phyloP scores from a whole-genome alignment of 768 basidiomycete species.

The Multifurca ochricompacta region DNA sequence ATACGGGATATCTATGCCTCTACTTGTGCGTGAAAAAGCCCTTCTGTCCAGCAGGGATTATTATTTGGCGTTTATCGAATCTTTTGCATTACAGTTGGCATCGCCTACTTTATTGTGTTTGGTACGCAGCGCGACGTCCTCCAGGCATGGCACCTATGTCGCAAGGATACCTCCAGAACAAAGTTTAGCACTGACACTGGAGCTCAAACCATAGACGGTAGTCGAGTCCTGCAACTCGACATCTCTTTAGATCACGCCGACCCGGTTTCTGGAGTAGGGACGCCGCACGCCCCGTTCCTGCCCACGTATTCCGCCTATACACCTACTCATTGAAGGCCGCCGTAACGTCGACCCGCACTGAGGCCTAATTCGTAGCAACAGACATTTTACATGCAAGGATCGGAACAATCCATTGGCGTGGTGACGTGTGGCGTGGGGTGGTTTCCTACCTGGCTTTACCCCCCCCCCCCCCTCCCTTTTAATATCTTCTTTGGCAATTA shows the following conservation, averaged over 20 bases:
- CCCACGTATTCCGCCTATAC: neutral
- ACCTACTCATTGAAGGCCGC: neutral
- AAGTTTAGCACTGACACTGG: neutral
- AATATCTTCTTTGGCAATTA: no score
- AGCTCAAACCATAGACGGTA: neutral
- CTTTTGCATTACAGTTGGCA: neutral
- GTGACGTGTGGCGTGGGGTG: no score
- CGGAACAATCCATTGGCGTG: no score
- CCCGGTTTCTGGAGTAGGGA: neutral
- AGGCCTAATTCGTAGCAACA: neutral
- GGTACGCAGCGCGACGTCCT: slow-evolving; percentile 10
- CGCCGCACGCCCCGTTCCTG: neutral
- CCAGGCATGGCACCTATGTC: slow-evolving; percentile 8
- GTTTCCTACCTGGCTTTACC: no score
- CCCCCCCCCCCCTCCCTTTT: no score
- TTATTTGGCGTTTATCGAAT: neutral
- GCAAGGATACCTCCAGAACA: neutral
- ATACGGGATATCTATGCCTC: slow-evolving; percentile 13
- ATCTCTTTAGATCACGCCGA: no score
- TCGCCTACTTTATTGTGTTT: slow-evolving; percentile 11
- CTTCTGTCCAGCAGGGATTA: neutral
- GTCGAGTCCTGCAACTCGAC: no score
- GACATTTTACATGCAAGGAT: no score
- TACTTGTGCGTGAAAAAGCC: slow-evolving; percentile 6
- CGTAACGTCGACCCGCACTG: neutral